Percentiles rank a stretch among this genome's conserved stretches.
Conservation (phyloP, 1,284 basidiomycete species). For the Ceratobasidium sp. region DNA sequence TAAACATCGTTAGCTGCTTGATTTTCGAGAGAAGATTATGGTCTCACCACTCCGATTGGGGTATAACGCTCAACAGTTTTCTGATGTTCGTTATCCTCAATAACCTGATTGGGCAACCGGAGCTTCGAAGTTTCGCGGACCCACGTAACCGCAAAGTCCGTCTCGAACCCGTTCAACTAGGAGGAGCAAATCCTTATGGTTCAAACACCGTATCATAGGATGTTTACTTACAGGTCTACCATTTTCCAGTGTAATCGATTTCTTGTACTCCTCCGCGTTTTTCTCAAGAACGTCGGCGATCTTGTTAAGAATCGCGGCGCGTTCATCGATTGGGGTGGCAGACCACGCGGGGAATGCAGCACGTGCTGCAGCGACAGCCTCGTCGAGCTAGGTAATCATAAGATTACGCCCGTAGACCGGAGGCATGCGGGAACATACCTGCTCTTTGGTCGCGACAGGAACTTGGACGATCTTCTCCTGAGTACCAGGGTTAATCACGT, state of each 20-base stretch:
- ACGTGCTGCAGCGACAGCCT: constrained; percentile 33
- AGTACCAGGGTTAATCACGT: constrained; percentile 32
- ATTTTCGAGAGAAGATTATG: neutral
- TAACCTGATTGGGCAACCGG: constrained; percentile 14
- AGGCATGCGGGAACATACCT: neutral
- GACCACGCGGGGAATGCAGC: constrained; percentile 35
- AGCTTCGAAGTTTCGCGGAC: constrained; percentile 38
- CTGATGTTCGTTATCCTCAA: constrained; percentile 34
- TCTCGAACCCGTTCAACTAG: neutral
- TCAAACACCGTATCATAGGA: neutral
- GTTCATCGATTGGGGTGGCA: constrained; percentile 28
- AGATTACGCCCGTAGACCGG: neutral
- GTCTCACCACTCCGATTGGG: constrained; percentile 36
- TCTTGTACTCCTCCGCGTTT: constrained; percentile 21
- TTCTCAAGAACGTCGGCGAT: constrained; percentile 21
- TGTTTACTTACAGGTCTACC: constrained; percentile 22
- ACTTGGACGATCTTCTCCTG: constrained; percentile 37
- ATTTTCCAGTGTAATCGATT: constrained; percentile 14
- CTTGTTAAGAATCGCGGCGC: constrained; percentile 9
- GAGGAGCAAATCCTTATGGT: neutral
- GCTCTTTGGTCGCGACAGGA: constrained; percentile 33
- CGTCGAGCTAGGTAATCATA: constrained; percentile 21
- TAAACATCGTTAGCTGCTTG: neutral
- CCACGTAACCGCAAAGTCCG: constrained; percentile 1
- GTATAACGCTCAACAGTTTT: constrained; percentile 24